Base-by-base conservation (phyloP, 1,139 yeast genomes). In the Suhomyces choctaworum region DNA sequence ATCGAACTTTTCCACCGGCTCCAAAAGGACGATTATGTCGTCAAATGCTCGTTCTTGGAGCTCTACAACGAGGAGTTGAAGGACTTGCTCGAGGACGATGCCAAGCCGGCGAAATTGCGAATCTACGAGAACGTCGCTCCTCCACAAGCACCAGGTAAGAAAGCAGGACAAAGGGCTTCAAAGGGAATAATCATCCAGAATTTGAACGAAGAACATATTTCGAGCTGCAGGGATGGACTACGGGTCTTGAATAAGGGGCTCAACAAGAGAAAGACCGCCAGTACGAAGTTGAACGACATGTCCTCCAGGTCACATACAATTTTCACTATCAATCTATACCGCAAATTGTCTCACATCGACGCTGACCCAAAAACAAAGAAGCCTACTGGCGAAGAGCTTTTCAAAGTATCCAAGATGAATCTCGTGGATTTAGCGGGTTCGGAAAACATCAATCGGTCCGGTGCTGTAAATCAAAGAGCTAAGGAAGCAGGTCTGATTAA, bases 341-440 rank as follows among this genome's bases (percentile, higher is more conserved):
- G 72, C 45, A 67, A 72, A 50, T 54, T 59, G 5, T 6, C 7
- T 7, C 14, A 21, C 3, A 16, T 8, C 5, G 23, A 21, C 12
- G 24, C 9, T 6, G 7, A 24, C 1, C 15, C 4, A 10, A 9
- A 14, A 6, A 28, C 22, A 21, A 24, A 28, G 9, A 15, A 24
- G 60, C 62, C 42, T 4, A 23, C 39, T 11, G 48, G 29, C 24
- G 68, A 66, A 32, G 64, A 74, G 23, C 56, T 52, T 15, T 56
- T 71, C 41, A 66, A 73, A 39, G 64, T 78, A 11, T 80, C 89
- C 2, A 84, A 82, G 46, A 71, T 89, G 54, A 86, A 87, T 52
- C 64, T 89, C 25, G 95, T 88, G 2, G 96, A 89, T 62, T 68
- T 89, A 44, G 97, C 97, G 0, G 96, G 97, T 0, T 83, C 94